Conservation (phyloP, 2,329 filamentous ascomycete genomes). For the Mariannaea sp. region DNA sequence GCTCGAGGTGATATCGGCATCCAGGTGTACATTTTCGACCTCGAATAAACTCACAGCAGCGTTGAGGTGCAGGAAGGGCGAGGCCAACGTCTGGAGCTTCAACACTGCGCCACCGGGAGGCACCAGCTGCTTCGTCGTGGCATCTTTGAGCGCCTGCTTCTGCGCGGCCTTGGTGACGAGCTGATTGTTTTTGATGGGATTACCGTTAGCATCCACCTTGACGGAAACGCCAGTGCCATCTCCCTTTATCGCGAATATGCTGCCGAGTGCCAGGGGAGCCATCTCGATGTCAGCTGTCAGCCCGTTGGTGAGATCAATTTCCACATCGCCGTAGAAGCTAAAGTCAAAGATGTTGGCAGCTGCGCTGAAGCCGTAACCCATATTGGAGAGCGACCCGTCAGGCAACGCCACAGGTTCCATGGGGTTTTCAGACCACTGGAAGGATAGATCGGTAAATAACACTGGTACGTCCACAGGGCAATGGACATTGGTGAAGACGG, state of each 20-base stretch:
- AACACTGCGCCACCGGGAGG: not conserved
- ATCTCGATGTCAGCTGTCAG: conserved; percentile 3
- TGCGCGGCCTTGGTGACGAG: not conserved
- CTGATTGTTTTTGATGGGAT: conserved; percentile 7
- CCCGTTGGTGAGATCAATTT: not conserved
- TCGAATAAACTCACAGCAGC: not conserved
- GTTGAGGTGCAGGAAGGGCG: conserved; percentile 6
- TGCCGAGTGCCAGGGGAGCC: conserved; percentile 4
- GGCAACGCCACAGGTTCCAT: conserved; percentile 2
- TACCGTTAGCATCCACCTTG: conserved; percentile 5
- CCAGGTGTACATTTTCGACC: not conserved
- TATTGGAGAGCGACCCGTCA: conserved; percentile 4
- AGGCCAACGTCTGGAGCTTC: conserved; percentile 2
- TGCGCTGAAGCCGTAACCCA: conserved; percentile 4
- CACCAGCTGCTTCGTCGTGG: conserved; percentile 3
- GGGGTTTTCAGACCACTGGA: not conserved
- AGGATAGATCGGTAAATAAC: not conserved
- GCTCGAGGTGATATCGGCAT: conserved; percentile 1
- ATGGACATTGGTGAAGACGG: not conserved
- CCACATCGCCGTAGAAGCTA: conserved; percentile 5
- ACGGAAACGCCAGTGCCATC: conserved; percentile 3
- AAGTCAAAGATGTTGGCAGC: not conserved
- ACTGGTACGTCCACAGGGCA: conserved; percentile 1
- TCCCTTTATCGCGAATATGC: not conserved
- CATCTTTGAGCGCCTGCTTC: not conserved